Conservation (phyloP, 495 filamentous ascomycete genomes). For the Penicillium flavigenum region DNA sequence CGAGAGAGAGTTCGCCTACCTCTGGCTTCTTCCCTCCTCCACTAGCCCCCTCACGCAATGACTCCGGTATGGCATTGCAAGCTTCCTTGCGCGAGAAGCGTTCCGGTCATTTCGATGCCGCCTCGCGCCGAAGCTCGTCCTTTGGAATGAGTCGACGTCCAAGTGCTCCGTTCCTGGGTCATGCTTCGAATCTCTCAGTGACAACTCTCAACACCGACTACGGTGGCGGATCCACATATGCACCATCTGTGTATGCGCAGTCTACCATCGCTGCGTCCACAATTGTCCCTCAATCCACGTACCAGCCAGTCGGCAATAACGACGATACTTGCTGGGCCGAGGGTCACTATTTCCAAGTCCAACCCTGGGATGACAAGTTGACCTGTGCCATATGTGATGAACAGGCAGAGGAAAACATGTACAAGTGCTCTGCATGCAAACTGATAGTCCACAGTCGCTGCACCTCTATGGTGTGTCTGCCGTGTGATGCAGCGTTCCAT, state of each 20-base stretch:
- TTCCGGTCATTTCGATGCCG: constrained; percentile 87
- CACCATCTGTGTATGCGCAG: constrained; percentile 92
- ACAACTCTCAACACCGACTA: constrained; percentile 77
- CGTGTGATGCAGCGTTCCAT: constrained; percentile 88
- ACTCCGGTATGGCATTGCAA: constrained; percentile 84
- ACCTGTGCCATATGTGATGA: constrained; percentile 88
- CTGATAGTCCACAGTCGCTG: constrained; percentile 79
- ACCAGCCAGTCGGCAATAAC: constrained; percentile 81
- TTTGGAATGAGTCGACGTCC: constrained; percentile 81
- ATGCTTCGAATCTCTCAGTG: constrained; percentile 77
- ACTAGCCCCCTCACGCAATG: constrained; percentile 73
- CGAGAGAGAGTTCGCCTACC: constrained; percentile 69
- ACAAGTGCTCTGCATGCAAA: constrained; percentile 77
- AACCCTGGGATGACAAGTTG: constrained; percentile 62
- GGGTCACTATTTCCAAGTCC: constrained; percentile 84
- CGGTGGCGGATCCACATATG: constrained; percentile 76
- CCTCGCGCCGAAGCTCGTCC: constrained; percentile 83
- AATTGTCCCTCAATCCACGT: constrained; percentile 85
- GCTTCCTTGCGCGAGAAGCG: constrained; percentile 88
- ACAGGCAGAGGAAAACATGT: constrained; percentile 83
- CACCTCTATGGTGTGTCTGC: constrained; percentile 73
- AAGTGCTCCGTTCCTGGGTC: constrained; percentile 79
- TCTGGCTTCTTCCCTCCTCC: constrained; percentile 79
- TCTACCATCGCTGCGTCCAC: constrained; percentile 98
- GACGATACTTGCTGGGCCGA: constrained; percentile 90